These are phyloP conservation scores for Blumeria graminis DNA, from an alignment of 2,329 filamentous ascomycete species.

Conservation along the genomic window DNA sequence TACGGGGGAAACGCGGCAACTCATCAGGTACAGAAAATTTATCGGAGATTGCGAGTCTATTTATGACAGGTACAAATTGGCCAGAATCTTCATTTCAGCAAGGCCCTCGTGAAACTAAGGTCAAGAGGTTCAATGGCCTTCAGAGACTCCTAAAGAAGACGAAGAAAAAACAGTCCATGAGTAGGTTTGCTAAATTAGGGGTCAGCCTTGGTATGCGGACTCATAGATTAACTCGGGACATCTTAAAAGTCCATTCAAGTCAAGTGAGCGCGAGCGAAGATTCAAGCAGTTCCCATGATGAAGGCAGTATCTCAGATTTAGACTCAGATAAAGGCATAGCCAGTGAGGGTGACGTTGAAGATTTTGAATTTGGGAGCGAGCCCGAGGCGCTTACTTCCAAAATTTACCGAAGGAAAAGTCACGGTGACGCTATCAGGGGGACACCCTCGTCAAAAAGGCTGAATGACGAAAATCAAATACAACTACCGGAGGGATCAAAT, in stretches of 20 bases:
- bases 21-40: constrained; percentile 20
- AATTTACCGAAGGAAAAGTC: constrained; percentile 17
- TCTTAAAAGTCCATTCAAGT: constrained; percentile 16
- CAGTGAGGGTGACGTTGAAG: constrained; percentile 20
- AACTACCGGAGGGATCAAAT: constrained; percentile 7
- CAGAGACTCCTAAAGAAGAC: constrained; percentile 36
- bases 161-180: constrained; percentile 16
- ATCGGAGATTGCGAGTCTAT: constrained; percentile 20
- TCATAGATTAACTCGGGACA: constrained; percentile 31
- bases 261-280: constrained; percentile 22
- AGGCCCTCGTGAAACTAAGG: constrained; percentile 19
- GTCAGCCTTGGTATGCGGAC: constrained; percentile 53
- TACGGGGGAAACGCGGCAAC: constrained; percentile 19
- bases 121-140: constrained; percentile 28
- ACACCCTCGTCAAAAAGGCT: constrained; percentile 15
- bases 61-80: constrained; percentile 21
- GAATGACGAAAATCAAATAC: constrained; percentile 11
- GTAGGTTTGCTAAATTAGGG: constrained; percentile 24
- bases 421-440: constrained; percentile 18
- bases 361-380: constrained; percentile 15
- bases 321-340: constrained; percentile 16
- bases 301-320: constrained; percentile 18
- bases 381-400: constrained; percentile 4
- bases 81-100: constrained; percentile 28
- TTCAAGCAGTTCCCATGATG: constrained; percentile 16